Evolutionary conservation across 148 eudicot genomes (phyloP).

Genomic region (Vaccinium corymbosum): DNA sequence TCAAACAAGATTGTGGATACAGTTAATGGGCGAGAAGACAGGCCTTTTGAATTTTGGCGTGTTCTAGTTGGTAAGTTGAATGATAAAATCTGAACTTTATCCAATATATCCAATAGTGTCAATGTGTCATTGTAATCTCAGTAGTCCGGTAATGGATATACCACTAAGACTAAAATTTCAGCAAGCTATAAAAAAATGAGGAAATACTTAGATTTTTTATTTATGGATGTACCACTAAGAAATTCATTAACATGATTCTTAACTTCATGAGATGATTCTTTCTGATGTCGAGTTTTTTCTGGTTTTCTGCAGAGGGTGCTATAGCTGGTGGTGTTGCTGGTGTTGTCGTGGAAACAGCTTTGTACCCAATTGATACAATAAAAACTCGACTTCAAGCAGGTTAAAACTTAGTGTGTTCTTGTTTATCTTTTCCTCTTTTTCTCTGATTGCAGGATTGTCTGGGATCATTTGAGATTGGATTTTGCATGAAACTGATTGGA

Average conservation of each 20-base stretch:
- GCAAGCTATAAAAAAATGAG: neutral
- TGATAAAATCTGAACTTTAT: neutral
- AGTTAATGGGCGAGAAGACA: conserved; percentile 25
- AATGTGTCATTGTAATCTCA: neutral
- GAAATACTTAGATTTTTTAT: neutral
- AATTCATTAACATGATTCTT: neutral
- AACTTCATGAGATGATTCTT: conserved; percentile 9
- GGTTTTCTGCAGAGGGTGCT: conserved; percentile 60
- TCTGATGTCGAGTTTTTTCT: neutral
- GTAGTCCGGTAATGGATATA: neutral
- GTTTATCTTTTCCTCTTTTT: neutral
- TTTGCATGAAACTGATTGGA: neutral
- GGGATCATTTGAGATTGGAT: neutral
- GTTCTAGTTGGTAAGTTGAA: conserved; percentile 50
- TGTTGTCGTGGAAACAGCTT: conserved; percentile 65
- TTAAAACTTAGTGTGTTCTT: conserved; percentile 22
- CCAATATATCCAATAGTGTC: neutral
- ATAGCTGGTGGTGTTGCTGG: conserved; percentile 88
- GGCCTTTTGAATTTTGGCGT: conserved; percentile 45
- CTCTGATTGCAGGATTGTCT: neutral
- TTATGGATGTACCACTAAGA: neutral
- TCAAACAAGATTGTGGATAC: conserved; percentile 28
- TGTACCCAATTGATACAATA: conserved; percentile 85
- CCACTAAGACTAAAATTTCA: no score
- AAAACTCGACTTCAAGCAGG: conserved; percentile 92